Percentiles rank a stretch among this genome's conserved stretches.
Conservation (phyloP, 2,329 filamentous ascomycete genomes). For the Lecanicillium sp. region DNA sequence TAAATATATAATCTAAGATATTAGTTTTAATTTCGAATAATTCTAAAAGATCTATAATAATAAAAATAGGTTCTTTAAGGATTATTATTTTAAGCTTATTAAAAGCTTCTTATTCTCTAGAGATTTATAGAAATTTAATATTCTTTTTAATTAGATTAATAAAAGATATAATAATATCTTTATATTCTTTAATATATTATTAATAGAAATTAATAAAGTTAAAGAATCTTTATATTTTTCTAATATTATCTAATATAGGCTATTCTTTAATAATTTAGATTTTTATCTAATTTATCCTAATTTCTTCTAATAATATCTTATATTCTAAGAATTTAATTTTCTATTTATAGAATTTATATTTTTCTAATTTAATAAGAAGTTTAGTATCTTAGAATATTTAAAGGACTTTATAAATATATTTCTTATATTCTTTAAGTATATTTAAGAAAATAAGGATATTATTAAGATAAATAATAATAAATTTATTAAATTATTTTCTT, state of each 20-base stretch:
- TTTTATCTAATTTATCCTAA: neutral
- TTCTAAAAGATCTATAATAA: too few relatives aligned
- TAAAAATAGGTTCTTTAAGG: too few relatives aligned
- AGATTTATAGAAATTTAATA: neutral
- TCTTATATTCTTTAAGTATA: neutral
- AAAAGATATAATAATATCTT: too few relatives aligned
- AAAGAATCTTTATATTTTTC: neutral
- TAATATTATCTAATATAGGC: neutral
- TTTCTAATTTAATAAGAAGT: neutral
- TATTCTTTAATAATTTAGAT: neutral
- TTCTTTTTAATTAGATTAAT: too few relatives aligned
- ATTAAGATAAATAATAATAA: too few relatives aligned
- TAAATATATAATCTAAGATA: too few relatives aligned
- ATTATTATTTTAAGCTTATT: neutral
- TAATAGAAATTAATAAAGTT: too few relatives aligned
- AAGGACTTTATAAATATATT: neutral
- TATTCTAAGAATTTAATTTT: neutral
- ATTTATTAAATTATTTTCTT: too few relatives aligned
- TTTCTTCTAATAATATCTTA: neutral
- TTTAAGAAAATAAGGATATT: neutral
- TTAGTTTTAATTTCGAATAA: too few relatives aligned
- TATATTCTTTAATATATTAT: too few relatives aligned
- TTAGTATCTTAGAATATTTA: neutral
- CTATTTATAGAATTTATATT: neutral
- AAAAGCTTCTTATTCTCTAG: neutral